Conservation (phyloP, 345 rosid genomes). For the Linum lewisii region DNA sequence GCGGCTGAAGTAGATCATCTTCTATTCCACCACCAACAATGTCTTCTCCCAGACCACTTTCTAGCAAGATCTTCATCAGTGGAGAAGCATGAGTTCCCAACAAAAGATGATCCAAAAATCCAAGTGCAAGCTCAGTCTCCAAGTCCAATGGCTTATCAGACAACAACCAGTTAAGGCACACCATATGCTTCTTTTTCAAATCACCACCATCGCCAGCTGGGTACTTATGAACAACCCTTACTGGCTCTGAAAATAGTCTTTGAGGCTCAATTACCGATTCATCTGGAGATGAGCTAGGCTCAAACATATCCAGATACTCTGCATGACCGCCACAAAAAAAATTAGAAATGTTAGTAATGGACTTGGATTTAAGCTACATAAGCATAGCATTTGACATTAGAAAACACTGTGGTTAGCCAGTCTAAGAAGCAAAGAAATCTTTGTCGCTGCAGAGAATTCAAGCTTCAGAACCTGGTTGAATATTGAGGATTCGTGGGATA, state of each 20-base stretch:
- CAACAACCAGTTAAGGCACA: slow-evolving; percentile 86
- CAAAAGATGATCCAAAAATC: slow-evolving; percentile 90
- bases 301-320: slow-evolving; percentile 79
- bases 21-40: slow-evolving; percentile 84
- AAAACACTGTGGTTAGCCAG: neutral
- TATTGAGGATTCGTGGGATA: neutral
- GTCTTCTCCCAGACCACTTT: slow-evolving; percentile 95
- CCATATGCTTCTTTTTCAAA: slow-evolving; percentile 84
- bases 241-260: slow-evolving; percentile 59
- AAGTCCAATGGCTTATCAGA: slow-evolving; percentile 77
- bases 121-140: slow-evolving; percentile 81
- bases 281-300: slow-evolving; percentile 51
- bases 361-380: neutral
- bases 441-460: neutral
- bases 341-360: neutral
- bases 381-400: neutral
- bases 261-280: slow-evolving; percentile 56
- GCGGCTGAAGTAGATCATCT: slow-evolving; percentile 95
- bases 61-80: slow-evolving; percentile 75
- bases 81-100: slow-evolving; percentile 97
- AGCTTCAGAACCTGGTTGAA: neutral
- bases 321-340: slow-evolving; percentile 9
- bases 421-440: neutral
- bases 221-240: slow-evolving; percentile 73
- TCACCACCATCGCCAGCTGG: slow-evolving; percentile 79